Percentiles rank a stretch among this genome's conserved stretches.
phyloP scores from a whole-genome alignment of 176 grass and related monocot genomes.

The Hordeum vulgare region MorexV3_pseudomolecules_assembly NC_058520.1:188793378-188793877 shows the following conservation, averaged over 20 bases:
- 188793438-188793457: neutral
- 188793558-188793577: neutral
- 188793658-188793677: slow-evolving; percentile 85
- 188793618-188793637: neutral
- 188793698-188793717: slow-evolving; percentile 38
- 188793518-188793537: neutral
- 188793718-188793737: slow-evolving; percentile 30
- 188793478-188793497: neutral
- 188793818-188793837: slow-evolving; percentile 43
- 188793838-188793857: slow-evolving; percentile 4
- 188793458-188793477: neutral
- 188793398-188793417: neutral
- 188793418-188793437: neutral
- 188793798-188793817: slow-evolving; percentile 65
- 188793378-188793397: neutral
- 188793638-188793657: slow-evolving; percentile 16
- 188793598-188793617: neutral
- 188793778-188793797: slow-evolving; percentile 49
- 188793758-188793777: slow-evolving; percentile 48
- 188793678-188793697: slow-evolving; percentile 53
- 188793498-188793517: neutral
- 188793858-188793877: slow-evolving; percentile 4
- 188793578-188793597: neutral
- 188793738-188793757: slow-evolving; percentile 31
- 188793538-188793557: neutral